phyloP scores from a whole-genome alignment of 805 yeast species.

The Candida takata region DNA sequence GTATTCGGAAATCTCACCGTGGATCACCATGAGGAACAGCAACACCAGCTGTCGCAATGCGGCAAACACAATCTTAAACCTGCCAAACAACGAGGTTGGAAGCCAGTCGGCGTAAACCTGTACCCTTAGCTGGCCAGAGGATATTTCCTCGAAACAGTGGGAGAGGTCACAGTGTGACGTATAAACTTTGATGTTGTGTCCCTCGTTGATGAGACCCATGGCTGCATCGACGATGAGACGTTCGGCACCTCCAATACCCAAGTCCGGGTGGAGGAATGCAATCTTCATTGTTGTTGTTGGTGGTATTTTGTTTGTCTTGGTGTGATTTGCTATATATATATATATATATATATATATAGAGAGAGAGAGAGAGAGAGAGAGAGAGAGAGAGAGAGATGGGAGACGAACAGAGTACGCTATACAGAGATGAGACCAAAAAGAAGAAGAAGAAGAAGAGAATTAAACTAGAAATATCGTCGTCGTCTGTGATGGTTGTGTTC shows the following conservation, averaged over 20 bases:
- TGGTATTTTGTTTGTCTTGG: neutral
- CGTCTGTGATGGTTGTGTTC: too few relatives aligned
- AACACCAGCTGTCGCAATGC: constrained; percentile 74
- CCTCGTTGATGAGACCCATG: constrained; percentile 64
- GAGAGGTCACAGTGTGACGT: constrained; percentile 85
- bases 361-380: too few relatives aligned
- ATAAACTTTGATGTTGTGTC: constrained; percentile 58
- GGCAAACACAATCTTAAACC: constrained; percentile 75
- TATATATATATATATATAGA: too few relatives aligned
- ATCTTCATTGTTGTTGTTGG: constrained; percentile 35
- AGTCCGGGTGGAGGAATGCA: constrained; percentile 91
- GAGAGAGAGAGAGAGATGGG: too few relatives aligned
- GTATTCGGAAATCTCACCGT: constrained; percentile 40
- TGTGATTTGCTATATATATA: neutral
- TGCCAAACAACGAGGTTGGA: constrained; percentile 64
- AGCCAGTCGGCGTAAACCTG: constrained; percentile 75
- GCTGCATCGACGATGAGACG: constrained; percentile 96
- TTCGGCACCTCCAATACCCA: constrained; percentile 95
- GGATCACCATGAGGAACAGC: constrained; percentile 36
- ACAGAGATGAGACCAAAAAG: too few relatives aligned
- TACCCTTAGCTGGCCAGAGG: constrained; percentile 50
- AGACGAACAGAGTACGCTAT: too few relatives aligned
- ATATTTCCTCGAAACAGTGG: constrained; percentile 90
- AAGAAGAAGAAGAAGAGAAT: too few relatives aligned
- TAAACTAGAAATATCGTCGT: too few relatives aligned